Evolutionary conservation across 139 green algal species (phyloP).

Genomic region (Spirogloea muscicola): DNA sequence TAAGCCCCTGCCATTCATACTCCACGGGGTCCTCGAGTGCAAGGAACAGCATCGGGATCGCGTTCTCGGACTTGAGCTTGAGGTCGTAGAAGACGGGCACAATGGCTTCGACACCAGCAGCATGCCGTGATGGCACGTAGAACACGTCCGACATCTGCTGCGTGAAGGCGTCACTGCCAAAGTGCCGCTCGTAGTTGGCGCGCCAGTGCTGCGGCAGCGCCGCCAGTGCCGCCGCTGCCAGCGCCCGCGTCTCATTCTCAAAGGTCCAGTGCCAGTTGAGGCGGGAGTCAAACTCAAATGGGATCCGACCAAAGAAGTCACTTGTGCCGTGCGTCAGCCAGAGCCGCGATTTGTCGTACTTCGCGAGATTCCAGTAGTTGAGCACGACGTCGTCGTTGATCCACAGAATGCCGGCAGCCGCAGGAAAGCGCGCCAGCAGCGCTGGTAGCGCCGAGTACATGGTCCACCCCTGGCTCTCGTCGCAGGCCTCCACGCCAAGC

Average conservation of each 20-base stretch:
- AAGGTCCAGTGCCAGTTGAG: background rate
- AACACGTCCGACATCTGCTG: background rate
- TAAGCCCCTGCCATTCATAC: too few relatives aligned
- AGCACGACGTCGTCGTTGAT: constrained; percentile 10
- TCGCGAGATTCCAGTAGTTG: constrained; percentile 7
- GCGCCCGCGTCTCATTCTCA: background rate
- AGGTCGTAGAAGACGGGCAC: background rate
- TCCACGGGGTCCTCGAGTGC: too few relatives aligned
- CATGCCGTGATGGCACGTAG: constrained; percentile 2
- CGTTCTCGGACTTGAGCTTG: too few relatives aligned
- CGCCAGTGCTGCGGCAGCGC: background rate
- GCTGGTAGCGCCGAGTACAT: background rate
- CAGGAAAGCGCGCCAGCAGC: background rate
- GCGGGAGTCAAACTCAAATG: background rate
- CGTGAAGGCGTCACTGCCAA: background rate
- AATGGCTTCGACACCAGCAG: background rate
- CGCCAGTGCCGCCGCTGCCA: background rate
- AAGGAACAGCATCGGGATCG: too few relatives aligned
- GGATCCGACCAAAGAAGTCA: background rate
- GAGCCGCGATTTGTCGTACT: background rate
- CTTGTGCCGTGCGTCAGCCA: background rate
- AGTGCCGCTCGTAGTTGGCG: background rate
- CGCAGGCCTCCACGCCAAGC: too few relatives aligned
- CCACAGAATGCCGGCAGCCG: constrained; percentile 1
- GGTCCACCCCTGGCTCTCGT: too few relatives aligned